Base-by-base conservation (phyloP, 352 stramenopile species). In the Halophytophthora polymorphica region DNA sequence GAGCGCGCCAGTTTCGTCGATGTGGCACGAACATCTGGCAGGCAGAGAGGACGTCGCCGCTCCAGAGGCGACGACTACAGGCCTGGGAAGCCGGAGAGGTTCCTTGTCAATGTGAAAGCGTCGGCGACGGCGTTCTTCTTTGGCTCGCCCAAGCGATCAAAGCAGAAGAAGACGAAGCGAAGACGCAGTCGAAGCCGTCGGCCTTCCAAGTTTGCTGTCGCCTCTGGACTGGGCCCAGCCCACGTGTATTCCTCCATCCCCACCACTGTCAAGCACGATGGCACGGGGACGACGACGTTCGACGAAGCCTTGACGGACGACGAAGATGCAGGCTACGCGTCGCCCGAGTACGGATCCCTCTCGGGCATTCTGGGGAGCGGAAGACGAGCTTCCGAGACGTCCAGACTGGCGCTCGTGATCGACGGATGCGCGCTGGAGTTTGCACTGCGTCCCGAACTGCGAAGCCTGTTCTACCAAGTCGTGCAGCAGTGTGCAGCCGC, bases 401-500 rank as follows among this genome's bases (percentile, higher is more conserved):
- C 56, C 23, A 58, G 52, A 21, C 11, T 73, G 31, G 92, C 89
- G 12, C 73, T 98, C 21, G 85, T 98, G 17, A 96, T 98, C 38
- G 94, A 98, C 69, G 95, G 95, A 15, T 77, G 83, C 56, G 91
- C 93, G 29, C 71, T 99, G 0, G 79, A 90, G 39, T 81, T 72
- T 55, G 79, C 79, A 12, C 52, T 92, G 28, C 60, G 67, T 14
- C 64, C 75, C 33, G 64, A 64, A 47, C 49, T 90, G 21, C 73
- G 69, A 11, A 45, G 42, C 18, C 48, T 88, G 11, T 86, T 93
- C 45, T 89, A 91, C 39, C 56, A 86, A 47, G 61, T 93, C 22
- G 84, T 79, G 14, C 83, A 76, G 45, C 59, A 70, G 8, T 93
- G 84, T 53, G 64, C 69, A 12, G 89, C 82, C 2, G 56, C 61